These are phyloP conservation scores for Aspergillus alliaceus DNA, from an alignment of 2,329 filamentous ascomycete species.

Conservation along the genomic window DNA sequence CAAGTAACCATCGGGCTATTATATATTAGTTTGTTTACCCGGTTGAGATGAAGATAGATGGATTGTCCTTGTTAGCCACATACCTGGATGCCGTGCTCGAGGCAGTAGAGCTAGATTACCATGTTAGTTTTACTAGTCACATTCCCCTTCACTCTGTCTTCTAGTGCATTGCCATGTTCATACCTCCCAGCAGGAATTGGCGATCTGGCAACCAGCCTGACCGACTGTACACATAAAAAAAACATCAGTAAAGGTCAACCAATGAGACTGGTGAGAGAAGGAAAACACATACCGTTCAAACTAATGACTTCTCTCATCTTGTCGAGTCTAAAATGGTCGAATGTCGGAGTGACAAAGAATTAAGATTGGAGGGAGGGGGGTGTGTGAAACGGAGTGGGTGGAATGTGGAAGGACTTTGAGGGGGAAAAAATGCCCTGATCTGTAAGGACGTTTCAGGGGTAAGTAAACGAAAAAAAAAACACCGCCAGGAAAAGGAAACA, in stretches of 20 bases:
- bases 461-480: slow-evolving; percentile 24
- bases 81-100: slow-evolving; percentile 99
- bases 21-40: neutral
- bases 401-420: slow-evolving; percentile 25
- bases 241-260: slow-evolving; percentile 23
- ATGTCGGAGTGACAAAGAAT: slow-evolving; percentile 19
- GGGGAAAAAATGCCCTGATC: slow-evolving; percentile 29
- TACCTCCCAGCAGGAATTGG: slow-evolving; percentile 99
- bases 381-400: slow-evolving; percentile 12
- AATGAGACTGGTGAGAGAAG: slow-evolving; percentile 5
- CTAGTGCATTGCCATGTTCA: slow-evolving; percentile 1
- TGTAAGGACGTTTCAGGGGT: slow-evolving; percentile 29
- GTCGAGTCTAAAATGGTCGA: slow-evolving; percentile 34
- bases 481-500: slow-evolving; percentile 23
- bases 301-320: slow-evolving; percentile 99
- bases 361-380: slow-evolving; percentile 22
- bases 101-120: slow-evolving; percentile 85
- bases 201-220: slow-evolving; percentile 99
- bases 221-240: slow-evolving; percentile 66
- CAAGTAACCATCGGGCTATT: slow-evolving; percentile 94
- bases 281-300: slow-evolving; percentile 79
- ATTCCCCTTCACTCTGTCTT: slow-evolving; percentile 6
- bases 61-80: slow-evolving; percentile 32
- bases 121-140: slow-evolving; percentile 30
- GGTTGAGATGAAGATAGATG: neutral